Base-by-base conservation (phyloP, 169 alveolate species). In the Eimeria falciformis region DNA sequence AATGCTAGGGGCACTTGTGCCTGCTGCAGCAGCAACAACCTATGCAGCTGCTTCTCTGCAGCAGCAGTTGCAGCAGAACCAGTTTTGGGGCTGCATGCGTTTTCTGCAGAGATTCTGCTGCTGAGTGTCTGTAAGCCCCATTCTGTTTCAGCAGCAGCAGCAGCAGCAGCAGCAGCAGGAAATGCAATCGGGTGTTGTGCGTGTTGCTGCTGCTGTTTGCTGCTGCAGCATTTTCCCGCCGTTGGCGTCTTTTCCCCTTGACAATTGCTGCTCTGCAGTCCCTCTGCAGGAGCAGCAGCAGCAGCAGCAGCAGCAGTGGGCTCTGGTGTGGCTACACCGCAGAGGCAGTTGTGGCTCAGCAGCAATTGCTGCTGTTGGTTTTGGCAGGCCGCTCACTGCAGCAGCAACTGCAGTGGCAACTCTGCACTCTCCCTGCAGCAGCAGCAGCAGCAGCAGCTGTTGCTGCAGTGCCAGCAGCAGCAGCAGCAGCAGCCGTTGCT, bases 281-380 rank as follows among this genome's bases (percentile, higher is more conserved):
- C 56, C 83, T 71, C 83, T 37, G 83, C 83, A 68, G 79, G 47
- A 71, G 83, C 83, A 46, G 83, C 83, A 37, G 83, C 83, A 71
- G 83, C 83, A 71, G 83, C 83, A 29, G 53, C 56, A 71, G 83
- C 58, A 71, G 83, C 58, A 71, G 83, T n/a, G 23, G 62, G 7
- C 83, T 33, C 58, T 14, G 50, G 21, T n/a, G 56, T 27, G 53
- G 56, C n/a, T 71, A 71, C 83, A 71, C 83, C 40, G 83, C 83
- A 43, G 62, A 71, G 83, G 53, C 83, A 12, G 83, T 2, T 27
- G 58, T 71, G 62, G 56, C 56, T 18, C 83, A 71, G 56, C 83
- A 71, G 83, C 66, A 45, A 65, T 21, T 75, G 56, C 85, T 75
- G 66, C 66, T 40, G 66, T 65, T 75, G 56, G 43, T 43, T 40